Evolutionary conservation across 2,329 filamentous ascomycete genomes (phyloP).

Genomic region (Microdochium bolleyi): DNA sequence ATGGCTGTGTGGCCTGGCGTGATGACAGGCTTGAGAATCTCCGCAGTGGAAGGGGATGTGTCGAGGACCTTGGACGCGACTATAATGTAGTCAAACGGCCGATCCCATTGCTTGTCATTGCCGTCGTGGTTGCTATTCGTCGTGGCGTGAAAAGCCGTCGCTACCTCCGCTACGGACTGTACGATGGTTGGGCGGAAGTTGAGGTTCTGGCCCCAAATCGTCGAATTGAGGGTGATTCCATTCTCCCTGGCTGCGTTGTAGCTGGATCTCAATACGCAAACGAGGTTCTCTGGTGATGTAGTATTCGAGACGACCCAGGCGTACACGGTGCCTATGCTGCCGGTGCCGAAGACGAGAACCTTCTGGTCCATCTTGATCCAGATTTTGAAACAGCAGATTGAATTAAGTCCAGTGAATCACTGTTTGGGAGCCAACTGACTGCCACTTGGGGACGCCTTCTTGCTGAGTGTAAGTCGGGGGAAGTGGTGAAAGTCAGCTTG

Average conservation of each 20-base stretch:
- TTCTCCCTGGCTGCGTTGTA: conserved; percentile 14
- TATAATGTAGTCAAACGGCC: conserved; percentile 19
- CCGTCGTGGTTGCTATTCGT: not conserved
- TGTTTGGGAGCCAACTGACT: too few relatives aligned
- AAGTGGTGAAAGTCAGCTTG: too few relatives aligned
- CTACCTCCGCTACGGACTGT: conserved; percentile 19
- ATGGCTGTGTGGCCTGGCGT: conserved; percentile 30
- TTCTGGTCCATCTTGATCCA: conserved; percentile 9
- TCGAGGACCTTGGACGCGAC: conserved; percentile 12
- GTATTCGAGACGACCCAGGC: conserved; percentile 14
- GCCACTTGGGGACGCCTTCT: too few relatives aligned
- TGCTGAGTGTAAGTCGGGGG: too few relatives aligned
- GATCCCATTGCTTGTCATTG: not conserved
- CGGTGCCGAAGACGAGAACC: conserved; percentile 23
- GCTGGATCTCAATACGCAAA: conserved; percentile 21
- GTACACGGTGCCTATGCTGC: conserved; percentile 21
- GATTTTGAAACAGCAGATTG: not conserved
- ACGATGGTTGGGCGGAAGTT: conserved; percentile 15
- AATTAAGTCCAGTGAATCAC: too few relatives aligned
- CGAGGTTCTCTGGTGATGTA: conserved; percentile 14
- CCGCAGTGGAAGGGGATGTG: conserved; percentile 13
- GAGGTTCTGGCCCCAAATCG: conserved; percentile 17
- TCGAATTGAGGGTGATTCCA: conserved; percentile 21
- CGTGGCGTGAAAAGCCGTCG: conserved; percentile 5
- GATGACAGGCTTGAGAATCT: conserved; percentile 18